A percentile compares a stretch with the other conserved stretches of the same genome.
phyloP scores from a whole-genome alignment of 257 asterid species.

The Lantana camara region DNA sequence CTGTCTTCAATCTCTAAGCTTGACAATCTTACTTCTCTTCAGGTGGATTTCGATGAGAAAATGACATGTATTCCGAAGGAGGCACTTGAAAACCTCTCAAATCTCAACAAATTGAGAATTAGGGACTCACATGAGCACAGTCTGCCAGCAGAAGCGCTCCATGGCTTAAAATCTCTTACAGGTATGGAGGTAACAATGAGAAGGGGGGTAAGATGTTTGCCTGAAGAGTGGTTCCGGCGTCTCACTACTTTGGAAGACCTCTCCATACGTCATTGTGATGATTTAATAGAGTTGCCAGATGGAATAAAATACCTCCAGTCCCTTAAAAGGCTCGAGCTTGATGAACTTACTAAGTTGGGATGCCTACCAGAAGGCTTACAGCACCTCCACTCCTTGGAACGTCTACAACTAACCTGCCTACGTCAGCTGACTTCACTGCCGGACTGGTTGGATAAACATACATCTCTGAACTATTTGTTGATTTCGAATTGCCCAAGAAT shows the following conservation, averaged over 20 bases:
- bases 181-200: too few species aligned
- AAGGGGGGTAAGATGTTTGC: too few species aligned
- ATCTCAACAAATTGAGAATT: neutral
- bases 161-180: too few species aligned
- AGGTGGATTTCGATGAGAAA: neutral
- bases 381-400: constrained; percentile 11
- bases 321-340: neutral
- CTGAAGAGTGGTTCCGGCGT: neutral
- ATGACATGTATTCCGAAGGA: constrained; percentile 2
- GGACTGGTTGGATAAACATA: constrained; percentile 11
- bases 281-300: constrained; percentile 3
- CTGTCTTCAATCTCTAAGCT: constrained; percentile 17
- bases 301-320: too few species aligned
- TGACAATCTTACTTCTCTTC: neutral
- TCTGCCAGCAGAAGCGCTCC: too few species aligned
- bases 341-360: neutral
- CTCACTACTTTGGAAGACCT: neutral
- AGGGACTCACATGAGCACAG: too few species aligned
- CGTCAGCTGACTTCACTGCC: constrained; percentile 26
- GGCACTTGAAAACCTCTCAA: too few species aligned
- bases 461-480: too few species aligned
- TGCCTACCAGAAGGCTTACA: neutral
- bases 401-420: neutral
- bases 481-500: constrained; percentile 25
- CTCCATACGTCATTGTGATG: neutral